These are phyloP conservation scores for Xenoacremonium recifei DNA, from an alignment of 2,329 filamentous ascomycete species.

Conservation along the genomic window DNA sequence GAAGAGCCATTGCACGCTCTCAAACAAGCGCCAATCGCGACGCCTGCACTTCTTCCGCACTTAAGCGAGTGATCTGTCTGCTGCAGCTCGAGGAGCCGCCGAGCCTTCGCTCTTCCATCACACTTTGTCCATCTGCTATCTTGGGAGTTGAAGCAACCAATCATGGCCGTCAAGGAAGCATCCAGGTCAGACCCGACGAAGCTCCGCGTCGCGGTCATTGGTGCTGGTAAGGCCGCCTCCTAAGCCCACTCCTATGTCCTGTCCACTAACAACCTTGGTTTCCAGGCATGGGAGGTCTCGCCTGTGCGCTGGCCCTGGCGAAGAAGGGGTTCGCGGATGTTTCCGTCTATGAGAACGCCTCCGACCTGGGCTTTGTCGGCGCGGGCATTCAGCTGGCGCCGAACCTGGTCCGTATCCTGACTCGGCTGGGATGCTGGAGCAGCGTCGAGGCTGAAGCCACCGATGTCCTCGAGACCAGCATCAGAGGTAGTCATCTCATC, in stretches of 20 bases:
- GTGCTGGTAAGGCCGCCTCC: conserved; percentile 41
- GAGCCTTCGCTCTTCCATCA: no score
- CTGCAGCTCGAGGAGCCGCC: no score
- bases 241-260: background rate
- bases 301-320: conserved; percentile 69
- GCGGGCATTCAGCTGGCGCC: conserved; percentile 82
- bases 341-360: conserved; percentile 71
- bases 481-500: conserved; percentile 54
- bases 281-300: conserved; percentile 75
- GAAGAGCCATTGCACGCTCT: no score
- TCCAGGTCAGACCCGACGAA: background rate
- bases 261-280: background rate
- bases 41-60: no score
- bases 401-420: conserved; percentile 77
- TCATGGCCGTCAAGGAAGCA: background rate
- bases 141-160: no score
- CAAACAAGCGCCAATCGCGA: no score
- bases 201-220: conserved; percentile 44
- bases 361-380: conserved; percentile 75
- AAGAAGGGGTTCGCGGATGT: conserved; percentile 74
- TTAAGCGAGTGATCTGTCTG: no score
- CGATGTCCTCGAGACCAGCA: conserved; percentile 68
- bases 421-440: conserved; percentile 70
- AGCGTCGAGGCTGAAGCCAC: conserved; percentile 71
- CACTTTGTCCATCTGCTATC: no score